Evolutionary conservation across 495 filamentous ascomycete species (phyloP).

Genomic region (Neurospora tetrasperma): DNA sequence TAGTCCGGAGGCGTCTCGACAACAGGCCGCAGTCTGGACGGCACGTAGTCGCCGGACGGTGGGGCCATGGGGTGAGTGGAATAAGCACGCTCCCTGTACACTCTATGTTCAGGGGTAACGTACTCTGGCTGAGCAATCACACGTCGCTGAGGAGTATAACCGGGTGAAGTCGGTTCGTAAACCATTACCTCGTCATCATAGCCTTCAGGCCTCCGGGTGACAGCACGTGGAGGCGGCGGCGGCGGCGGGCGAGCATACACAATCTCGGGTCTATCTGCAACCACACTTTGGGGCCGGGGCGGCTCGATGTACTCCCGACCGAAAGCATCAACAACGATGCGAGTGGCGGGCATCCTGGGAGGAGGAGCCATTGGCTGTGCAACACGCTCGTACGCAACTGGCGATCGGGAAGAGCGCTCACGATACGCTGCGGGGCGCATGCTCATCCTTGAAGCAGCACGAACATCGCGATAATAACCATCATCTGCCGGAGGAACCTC

Average conservation of each 20-base stretch:
- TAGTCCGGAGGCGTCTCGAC: conserved; percentile 41
- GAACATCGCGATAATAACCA: conserved; percentile 47
- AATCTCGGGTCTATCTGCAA: conserved; percentile 36
- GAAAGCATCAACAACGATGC: conserved; percentile 60
- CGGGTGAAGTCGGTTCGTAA: conserved; percentile 31
- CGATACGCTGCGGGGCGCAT: conserved; percentile 36
- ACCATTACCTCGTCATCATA: conserved; percentile 38
- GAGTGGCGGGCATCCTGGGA: conserved; percentile 43
- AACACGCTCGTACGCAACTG: conserved; percentile 40
- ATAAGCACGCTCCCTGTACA: conserved; percentile 44
- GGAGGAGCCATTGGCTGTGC: conserved; percentile 40
- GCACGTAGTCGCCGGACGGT: conserved; percentile 34
- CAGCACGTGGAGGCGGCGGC: conserved; percentile 26
- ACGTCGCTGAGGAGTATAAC: conserved; percentile 33
- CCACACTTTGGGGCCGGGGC: conserved; percentile 30
- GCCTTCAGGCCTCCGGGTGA: conserved; percentile 41
- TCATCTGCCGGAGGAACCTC: conserved; percentile 12
- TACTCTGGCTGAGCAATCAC: conserved; percentile 46
- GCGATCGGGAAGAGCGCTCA: conserved; percentile 47
- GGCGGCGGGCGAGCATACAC: conserved; percentile 34
- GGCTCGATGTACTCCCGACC: conserved; percentile 62
- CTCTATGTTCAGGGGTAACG: conserved; percentile 30
- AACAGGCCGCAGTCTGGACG: conserved; percentile 22
- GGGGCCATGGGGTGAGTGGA: conserved; percentile 28
- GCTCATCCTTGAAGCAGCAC: conserved; percentile 29